Evolutionary conservation across 164 flowering plant species (phyloP).

Genomic region (Houttuynia cordata): DNA sequence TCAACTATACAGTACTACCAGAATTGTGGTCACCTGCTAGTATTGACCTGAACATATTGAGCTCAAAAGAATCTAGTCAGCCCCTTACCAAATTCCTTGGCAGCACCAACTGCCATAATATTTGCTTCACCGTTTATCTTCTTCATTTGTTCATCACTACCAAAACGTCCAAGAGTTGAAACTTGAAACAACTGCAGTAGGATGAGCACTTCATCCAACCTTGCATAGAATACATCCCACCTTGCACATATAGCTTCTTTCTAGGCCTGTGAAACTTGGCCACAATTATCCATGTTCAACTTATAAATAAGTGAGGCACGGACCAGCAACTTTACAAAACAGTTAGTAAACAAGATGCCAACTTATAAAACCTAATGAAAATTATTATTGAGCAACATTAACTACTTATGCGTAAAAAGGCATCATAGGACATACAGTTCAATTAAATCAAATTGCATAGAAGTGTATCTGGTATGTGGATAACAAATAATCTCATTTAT

Average conservation of each 20-base stretch:
- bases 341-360: too few relatives aligned
- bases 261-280: too few relatives aligned
- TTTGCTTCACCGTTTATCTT: slow-evolving; percentile 95
- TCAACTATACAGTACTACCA: not conserved
- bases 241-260: slow-evolving; percentile 30
- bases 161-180: slow-evolving; percentile 98
- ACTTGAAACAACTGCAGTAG: slow-evolving; percentile 92
- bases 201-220: slow-evolving; percentile 85
- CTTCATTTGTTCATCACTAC: slow-evolving; percentile 90
- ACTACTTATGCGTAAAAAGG: too few relatives aligned
- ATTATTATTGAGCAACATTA: too few relatives aligned
- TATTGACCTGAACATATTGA: too few relatives aligned
- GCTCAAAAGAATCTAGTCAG: not conserved
- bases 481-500: too few relatives aligned
- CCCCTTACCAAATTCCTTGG: slow-evolving; percentile 65
- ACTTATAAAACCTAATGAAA: too few relatives aligned
- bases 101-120: slow-evolving; percentile 72
- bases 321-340: not conserved
- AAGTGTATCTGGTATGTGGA: too few relatives aligned
- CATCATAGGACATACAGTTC: too few relatives aligned
- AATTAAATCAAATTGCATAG: too few relatives aligned
- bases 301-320: not conserved
- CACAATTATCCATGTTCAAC: too few relatives aligned
- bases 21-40: too few relatives aligned
- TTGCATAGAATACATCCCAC: slow-evolving; percentile 83